A percentile compares a stretch with the other conserved stretches of the same genome.
Conservation (phyloP, 176 grass and related monocot species). For the Alloteropsis semialata region DNA sequence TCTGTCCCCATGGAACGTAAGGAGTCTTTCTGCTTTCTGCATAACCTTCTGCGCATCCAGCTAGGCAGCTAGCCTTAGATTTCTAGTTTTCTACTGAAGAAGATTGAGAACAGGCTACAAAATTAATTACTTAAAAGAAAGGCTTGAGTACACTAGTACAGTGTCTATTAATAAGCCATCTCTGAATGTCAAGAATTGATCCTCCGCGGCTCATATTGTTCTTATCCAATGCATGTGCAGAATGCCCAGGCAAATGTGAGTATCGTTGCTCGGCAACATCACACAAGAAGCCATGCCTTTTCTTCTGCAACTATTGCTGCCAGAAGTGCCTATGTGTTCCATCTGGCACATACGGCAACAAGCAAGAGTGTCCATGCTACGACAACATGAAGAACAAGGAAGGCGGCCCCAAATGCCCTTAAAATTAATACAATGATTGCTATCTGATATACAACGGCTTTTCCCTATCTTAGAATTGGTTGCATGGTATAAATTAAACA, state of each 20-base stretch:
- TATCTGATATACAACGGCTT: neutral
- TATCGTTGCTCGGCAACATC: slow-evolving; percentile 33
- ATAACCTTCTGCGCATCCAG: neutral
- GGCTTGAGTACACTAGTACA: neutral
- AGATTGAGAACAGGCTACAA: neutral
- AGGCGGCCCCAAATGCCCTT: slow-evolving; percentile 42
- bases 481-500: neutral
- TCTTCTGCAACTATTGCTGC: slow-evolving; percentile 49
- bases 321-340: slow-evolving; percentile 38
- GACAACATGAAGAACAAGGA: slow-evolving; percentile 38
- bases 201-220: neutral
- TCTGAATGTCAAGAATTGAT: neutral
- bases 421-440: neutral
- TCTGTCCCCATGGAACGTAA: slow-evolving; percentile 31
- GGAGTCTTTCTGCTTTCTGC: neutral
- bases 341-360: slow-evolving; percentile 33
- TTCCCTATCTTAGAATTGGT: neutral
- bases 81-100: neutral
- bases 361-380: slow-evolving; percentile 46
- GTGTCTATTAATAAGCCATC: neutral
- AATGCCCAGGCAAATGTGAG: slow-evolving; percentile 32
- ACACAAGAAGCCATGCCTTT: slow-evolving; percentile 26
- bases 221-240: neutral
- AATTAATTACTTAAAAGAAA: neutral
- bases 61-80: neutral